Percentiles rank a stretch among this genome's conserved stretches.
phyloP scores from a whole-genome alignment of 768 basidiomycete genomes.

The Lactarius tabidus region DNA sequence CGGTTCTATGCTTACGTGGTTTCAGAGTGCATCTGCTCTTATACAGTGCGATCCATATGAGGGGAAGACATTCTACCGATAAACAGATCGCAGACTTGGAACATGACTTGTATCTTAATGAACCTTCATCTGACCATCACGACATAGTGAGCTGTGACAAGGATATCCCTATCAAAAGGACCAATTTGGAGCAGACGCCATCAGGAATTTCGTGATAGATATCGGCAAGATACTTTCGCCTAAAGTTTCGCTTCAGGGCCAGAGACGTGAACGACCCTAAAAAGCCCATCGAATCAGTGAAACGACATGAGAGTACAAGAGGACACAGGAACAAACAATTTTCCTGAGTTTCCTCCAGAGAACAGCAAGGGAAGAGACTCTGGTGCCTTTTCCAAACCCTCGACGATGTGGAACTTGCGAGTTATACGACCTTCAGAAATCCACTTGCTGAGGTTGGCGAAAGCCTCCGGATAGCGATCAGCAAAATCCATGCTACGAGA shows the following conservation, averaged over 20 bases:
- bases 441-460: slow-evolving; percentile 51
- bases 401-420: slow-evolving; percentile 73
- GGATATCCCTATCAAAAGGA: not conserved
- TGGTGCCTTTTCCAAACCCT: slow-evolving; percentile 72
- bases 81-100: not conserved
- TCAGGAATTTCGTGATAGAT: not conserved
- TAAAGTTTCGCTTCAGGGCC: slow-evolving; percentile 28
- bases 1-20: not conserved
- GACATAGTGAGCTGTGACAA: not conserved
- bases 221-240: not conserved
- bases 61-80: not conserved
- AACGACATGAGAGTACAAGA: not conserved
- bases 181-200: slow-evolving; percentile 29
- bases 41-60: not conserved
- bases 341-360: slow-evolving; percentile 74
- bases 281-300: slow-evolving; percentile 6
- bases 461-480: slow-evolving; percentile 53
- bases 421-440: slow-evolving; percentile 69
- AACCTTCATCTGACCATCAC: too few relatives aligned
- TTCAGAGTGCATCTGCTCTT: not conserved
- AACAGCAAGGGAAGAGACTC: slow-evolving; percentile 66
- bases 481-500: slow-evolving; percentile 67
- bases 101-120: not conserved
- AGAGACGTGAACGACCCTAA: slow-evolving; percentile 56
- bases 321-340: slow-evolving; percentile 43